Conservation (phyloP, 805 yeast genomes). For the Saturnispora gosingensis region DNA sequence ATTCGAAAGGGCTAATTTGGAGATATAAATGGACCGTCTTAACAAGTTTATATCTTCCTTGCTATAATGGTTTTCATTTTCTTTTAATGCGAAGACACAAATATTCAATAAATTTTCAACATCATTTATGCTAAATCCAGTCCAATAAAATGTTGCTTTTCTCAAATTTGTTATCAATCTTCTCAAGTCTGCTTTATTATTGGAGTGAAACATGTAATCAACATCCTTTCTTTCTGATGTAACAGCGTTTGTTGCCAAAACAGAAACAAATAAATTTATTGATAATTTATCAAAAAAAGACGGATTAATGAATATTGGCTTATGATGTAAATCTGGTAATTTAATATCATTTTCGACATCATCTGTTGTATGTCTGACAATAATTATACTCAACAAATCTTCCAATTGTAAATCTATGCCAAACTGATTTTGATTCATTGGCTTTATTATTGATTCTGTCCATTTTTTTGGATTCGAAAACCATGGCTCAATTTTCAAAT, state of each 20-base stretch:
- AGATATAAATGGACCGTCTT: constrained; percentile 33
- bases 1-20: constrained; percentile 42
- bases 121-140: constrained; percentile 57
- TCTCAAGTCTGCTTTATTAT: constrained; percentile 44
- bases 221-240: constrained; percentile 58
- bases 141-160: constrained; percentile 66
- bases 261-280: constrained; percentile 55
- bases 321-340: constrained; percentile 51
- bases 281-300: constrained; percentile 54
- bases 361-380: constrained; percentile 47
- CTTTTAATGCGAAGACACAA: constrained; percentile 36
- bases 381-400: constrained; percentile 35
- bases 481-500: constrained; percentile 54
- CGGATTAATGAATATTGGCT: constrained; percentile 50
- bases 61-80: constrained; percentile 26
- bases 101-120: constrained; percentile 43
- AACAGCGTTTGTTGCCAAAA: constrained; percentile 63
- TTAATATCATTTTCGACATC: constrained; percentile 48
- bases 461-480: constrained; percentile 37
- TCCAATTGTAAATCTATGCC: constrained; percentile 35
- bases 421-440: constrained; percentile 33
- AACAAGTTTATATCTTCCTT: constrained; percentile 34
- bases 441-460: constrained; percentile 37
- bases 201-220: constrained; percentile 64
- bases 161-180: constrained; percentile 52